Base-by-base conservation (phyloP, 306 rosid genomes). In the Cicer cuneatum region DNA sequence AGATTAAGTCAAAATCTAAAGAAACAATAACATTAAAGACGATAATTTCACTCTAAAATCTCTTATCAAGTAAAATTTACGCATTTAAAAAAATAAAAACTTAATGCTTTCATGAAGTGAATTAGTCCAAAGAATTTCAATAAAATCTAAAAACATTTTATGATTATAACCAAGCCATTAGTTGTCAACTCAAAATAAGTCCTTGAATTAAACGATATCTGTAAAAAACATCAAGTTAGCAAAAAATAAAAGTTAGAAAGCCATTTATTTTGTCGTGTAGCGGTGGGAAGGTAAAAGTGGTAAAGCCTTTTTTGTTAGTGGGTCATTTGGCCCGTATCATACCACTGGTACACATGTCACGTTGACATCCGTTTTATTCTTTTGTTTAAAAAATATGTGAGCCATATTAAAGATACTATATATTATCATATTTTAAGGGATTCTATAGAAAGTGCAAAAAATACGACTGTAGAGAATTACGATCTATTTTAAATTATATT, bases 251-350 rank as follows among this genome's bases (percentile, higher is more conserved):
- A 12, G 14, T 45, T 45, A 45, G 2, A 47, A 47, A 47, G 8
- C 62, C 33, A 56, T 56, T 8, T 57, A 12, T 24, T 57, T 57
- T 57, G 39, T 57, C 63, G 63, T 57, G 39, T 24, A 57, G 63
- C 2, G 39, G 9, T 57, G 5, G 39, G 39, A 21, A 6, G 8
- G 38, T 0, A 56, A 54, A 56, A 19, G 19, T 54, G 13, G 15
- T 12, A 47, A 47, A 47, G 2, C 29, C 29, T 21, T 21, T 21
- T 21, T 21, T 21, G 29, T 21, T 3, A 2, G 24, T 53, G 33
- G 10, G 10, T 52, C 33, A 52, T 7, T 4, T 52, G 12, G 1
- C 24, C 58, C 29, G 8, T 59, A 13, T 59, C 35, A 59, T 59
- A 29, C 42, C 33, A 24, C 33, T 24, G 33, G 33, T 24, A 24